A percentile compares a stretch with the other conserved stretches of the same genome.
Evolutionary conservation across 805 yeast species (phyloP).

Genomic region (Lachancea dasiensis): DNA sequence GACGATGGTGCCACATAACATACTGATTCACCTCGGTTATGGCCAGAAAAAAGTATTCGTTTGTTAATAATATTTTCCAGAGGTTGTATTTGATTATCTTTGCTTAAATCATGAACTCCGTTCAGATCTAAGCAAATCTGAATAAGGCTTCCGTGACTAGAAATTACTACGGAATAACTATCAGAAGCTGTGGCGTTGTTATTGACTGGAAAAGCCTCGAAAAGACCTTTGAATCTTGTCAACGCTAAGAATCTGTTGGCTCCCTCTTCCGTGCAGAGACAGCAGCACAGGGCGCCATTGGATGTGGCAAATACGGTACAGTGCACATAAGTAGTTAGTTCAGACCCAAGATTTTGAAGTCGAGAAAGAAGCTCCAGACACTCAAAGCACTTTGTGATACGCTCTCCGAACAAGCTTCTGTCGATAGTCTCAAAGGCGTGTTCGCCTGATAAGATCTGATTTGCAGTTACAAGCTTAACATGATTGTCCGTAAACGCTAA

Average conservation of each 20-base stretch:
- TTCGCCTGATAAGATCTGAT: conserved; percentile 30
- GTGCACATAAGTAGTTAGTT: conserved; percentile 11
- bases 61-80: conserved; percentile 2
- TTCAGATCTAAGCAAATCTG: conserved; percentile 14
- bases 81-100: conserved; percentile 7
- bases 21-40: conserved; percentile 2
- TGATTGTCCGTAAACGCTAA: conserved; percentile 14
- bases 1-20: not conserved
- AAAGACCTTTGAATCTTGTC: conserved; percentile 29
- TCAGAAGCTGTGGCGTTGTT: conserved; percentile 1
- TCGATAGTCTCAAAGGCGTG: conserved; percentile 13
- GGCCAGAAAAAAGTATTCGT: conserved; percentile 3
- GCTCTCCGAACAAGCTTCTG: conserved; percentile 5
- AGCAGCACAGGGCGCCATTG: conserved; percentile 23
- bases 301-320: conserved; percentile 22
- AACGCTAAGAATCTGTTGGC: conserved; percentile 16
- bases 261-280: conserved; percentile 13
- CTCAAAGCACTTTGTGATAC: conserved; percentile 14
- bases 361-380: conserved; percentile 19
- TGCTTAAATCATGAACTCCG: conserved; percentile 8
- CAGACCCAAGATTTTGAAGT: conserved; percentile 10
- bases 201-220: conserved; percentile 14
- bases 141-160: conserved; percentile 21
- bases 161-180: conserved; percentile 15
- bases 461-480: conserved; percentile 20